phyloP scores from a whole-genome alignment of 2,329 filamentous ascomycete genomes.

The Dryadomyces quercus-mongolicae region DNA sequence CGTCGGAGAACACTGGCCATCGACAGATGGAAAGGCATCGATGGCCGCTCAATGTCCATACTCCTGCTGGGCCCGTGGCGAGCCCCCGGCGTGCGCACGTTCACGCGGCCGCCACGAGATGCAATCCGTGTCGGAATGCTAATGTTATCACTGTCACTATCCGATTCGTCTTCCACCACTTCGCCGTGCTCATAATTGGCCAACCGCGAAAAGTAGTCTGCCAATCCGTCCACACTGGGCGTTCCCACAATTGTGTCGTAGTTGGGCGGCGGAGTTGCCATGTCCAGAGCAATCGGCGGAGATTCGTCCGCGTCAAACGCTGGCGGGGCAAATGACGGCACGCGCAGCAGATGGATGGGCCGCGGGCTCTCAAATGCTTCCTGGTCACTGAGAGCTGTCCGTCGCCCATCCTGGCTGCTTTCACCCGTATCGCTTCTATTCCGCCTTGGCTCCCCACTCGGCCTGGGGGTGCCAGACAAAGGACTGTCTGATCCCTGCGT shows the following conservation, averaged over 20 bases:
- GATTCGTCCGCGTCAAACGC: conserved; percentile 73
- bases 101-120: conserved; percentile 41
- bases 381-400: conserved; percentile 21
- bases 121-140: conserved; percentile 27
- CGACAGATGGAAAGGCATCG: conserved; percentile 18
- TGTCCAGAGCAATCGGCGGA: conserved; percentile 37
- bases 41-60: conserved; percentile 38
- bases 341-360: conserved; percentile 73
- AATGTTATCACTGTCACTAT: conserved; percentile 23
- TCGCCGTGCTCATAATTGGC: conserved; percentile 50
- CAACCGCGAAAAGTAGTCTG: conserved; percentile 78
- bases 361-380: conserved; percentile 30
- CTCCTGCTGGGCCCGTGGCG: conserved; percentile 42
- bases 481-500: conserved; percentile 1
- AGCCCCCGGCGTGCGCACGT: conserved; percentile 42
- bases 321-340: conserved; percentile 79
- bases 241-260: conserved; percentile 70
- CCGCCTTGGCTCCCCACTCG: neutral
- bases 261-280: conserved; percentile 67
- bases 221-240: conserved; percentile 54
- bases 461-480: conserved; percentile 1
- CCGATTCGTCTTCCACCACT: conserved; percentile 25
- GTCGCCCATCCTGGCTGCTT: conserved; percentile 13
- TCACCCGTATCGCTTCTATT: neutral
- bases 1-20: conserved; percentile 18